Evolutionary conservation across 208 protist species (phyloP).

Genomic region (Leishmania major): DNA sequence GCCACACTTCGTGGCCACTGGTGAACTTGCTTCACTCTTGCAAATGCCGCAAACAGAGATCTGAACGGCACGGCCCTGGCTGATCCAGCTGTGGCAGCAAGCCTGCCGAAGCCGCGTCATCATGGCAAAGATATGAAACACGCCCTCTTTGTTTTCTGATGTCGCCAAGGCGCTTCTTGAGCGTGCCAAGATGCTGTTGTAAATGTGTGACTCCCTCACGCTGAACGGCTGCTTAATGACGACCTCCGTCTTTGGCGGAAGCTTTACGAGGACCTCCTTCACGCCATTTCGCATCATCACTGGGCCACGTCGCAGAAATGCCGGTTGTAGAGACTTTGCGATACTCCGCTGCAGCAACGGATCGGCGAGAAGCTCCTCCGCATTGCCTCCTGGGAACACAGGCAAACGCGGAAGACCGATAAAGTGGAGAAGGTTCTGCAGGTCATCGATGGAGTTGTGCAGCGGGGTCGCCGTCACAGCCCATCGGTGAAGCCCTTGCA

Average conservation of each 20-base stretch:
- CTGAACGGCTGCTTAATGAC: conserved; percentile 74
- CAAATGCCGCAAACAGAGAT: conserved; percentile 84
- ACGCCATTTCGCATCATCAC: conserved; percentile 89
- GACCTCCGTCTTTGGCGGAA: conserved; percentile 80
- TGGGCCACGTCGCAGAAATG: conserved; percentile 83
- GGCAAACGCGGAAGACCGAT: conserved; percentile 78
- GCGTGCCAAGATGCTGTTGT: conserved; percentile 85
- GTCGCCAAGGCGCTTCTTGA: conserved; percentile 76
- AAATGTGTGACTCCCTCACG: conserved; percentile 73
- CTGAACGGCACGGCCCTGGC: conserved; percentile 58
- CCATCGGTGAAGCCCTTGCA: conserved; percentile 89
- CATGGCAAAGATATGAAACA: conserved; percentile 93
- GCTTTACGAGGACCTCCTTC: conserved; percentile 74
- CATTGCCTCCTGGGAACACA: conserved; percentile 64
- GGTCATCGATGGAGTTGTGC: conserved; percentile 93
- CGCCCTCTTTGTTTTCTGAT: conserved; percentile 60
- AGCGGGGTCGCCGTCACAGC: conserved; percentile 94
- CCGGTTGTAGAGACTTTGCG: conserved; percentile 85
- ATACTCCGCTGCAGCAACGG: conserved; percentile 78
- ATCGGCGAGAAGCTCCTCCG: conserved; percentile 82
- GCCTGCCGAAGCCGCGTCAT: conserved; percentile 93
- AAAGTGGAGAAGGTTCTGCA: conserved; percentile 91
- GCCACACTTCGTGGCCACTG: conserved; percentile 75
- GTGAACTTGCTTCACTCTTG: conserved; percentile 53
- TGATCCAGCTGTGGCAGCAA: conserved; percentile 93